These are phyloP conservation scores for Cephaloascus fragrans DNA, from an alignment of 805 yeast species.

Conservation along the genomic window DNA sequence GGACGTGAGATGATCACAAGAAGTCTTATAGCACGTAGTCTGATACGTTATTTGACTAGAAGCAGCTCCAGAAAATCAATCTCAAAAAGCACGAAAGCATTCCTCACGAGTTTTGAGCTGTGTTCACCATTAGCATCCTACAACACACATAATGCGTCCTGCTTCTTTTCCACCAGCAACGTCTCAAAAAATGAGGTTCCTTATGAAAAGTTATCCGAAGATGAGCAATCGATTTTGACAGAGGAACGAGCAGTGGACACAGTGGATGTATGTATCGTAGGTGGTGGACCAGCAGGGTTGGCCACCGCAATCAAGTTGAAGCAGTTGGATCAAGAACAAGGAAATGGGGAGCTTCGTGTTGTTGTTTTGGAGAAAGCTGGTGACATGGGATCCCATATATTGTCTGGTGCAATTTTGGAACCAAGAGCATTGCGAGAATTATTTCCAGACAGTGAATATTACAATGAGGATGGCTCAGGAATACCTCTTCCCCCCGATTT, in stretches of 20 bases:
- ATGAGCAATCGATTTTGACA: conserved; percentile 33
- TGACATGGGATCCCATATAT: conserved; percentile 86
- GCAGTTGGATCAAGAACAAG: conserved; percentile 64
- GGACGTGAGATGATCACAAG: neutral
- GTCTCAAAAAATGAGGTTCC: neutral
- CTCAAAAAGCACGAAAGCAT: neutral
- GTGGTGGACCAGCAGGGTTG: conserved; percentile 37
- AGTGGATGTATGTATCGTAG: conserved; percentile 45
- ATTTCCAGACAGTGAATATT: conserved; percentile 56
- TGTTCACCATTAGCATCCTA: neutral
- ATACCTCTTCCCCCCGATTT: conserved; percentile 74
- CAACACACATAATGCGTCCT: neutral
- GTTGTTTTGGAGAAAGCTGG: conserved; percentile 88
- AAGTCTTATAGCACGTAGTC: neutral
- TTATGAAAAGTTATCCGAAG: conserved; percentile 14
- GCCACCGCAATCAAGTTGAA: conserved; percentile 42
- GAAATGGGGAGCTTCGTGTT: conserved; percentile 65
- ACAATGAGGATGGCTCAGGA: conserved; percentile 40
- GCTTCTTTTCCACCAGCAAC: neutral
- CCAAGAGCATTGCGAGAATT: conserved; percentile 83
- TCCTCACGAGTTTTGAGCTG: neutral
- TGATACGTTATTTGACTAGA: neutral
- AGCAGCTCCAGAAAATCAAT: neutral
- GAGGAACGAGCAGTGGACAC: conserved; percentile 74
- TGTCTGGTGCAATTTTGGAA: conserved; percentile 91